Evolutionary conservation across 805 yeast genomes (phyloP), one percentile per base, ranked within the genome.

Genomic region (Ogataea corticis): DNA sequence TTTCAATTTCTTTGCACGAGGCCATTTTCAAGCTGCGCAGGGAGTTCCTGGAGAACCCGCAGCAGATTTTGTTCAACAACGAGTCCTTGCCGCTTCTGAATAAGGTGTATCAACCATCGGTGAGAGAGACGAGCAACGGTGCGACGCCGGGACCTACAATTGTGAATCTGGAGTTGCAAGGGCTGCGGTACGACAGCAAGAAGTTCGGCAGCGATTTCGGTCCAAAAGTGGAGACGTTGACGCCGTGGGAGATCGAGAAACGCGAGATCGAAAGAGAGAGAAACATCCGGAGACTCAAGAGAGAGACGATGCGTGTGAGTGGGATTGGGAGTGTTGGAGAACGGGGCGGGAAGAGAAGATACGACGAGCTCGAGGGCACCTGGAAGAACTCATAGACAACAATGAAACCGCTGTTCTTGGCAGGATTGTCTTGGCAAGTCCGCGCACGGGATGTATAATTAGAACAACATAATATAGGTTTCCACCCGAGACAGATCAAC

Each of bases 201-300:
- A 81, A 80, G 41, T 75, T 87, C 19, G 96, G 96, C 27, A 86
- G 82, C 30, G 78, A 72, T 33, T 94, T 97, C 95, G 83, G 84
- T 44, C 99, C 99, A 21, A 76, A 81, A 34, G 85, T 92, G 6
- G 98, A 92, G 65, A 79, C 81, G 12, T 74, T 94, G 48, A 82
- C 94, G 1, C 91, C 87, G 44, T 89, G 91, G 79, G 99, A 94
- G 66, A 88, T 94, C 46, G 97, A 92, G 62, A 85, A 85, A 68
- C 78, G 98, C 54, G 98, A 94, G 63, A 89, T 90, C 55, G 99
- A 94, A 67, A 82, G 95, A 59, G 97, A 91, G 57, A 78, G 98
- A 65, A 90, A 87, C 62, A 75, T 89, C 50, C 80, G 99, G 66
- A 81, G 99, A 61, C 74, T 91, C 61, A 92, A 95, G 72, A 81